phyloP scores from a whole-genome alignment of 228 moss, liverwort and hornwort genomes.

The Sphagnum magellanicum region DNA sequence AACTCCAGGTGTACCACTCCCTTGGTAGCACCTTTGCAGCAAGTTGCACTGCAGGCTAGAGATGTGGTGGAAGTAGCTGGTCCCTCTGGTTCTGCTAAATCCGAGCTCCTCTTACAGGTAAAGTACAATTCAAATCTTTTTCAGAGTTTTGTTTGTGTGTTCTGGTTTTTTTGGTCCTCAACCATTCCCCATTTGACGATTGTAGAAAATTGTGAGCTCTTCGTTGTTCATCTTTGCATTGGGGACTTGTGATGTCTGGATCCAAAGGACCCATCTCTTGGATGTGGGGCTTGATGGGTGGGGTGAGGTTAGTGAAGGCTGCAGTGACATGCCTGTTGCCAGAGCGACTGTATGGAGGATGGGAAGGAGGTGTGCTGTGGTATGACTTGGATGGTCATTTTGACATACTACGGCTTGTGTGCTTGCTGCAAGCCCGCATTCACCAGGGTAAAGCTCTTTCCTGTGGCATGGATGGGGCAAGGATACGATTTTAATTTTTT shows the following conservation, averaged over 20 bases:
- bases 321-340: constrained; percentile 42
- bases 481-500: neutral
- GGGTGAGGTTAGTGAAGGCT: constrained; percentile 26
- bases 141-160: neutral
- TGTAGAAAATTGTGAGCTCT: neutral
- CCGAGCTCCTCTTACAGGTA: constrained; percentile 59
- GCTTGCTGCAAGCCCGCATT: constrained; percentile 39
- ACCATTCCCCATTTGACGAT: neutral
- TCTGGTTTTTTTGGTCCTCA: neutral
- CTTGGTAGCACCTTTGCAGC: constrained; percentile 40
- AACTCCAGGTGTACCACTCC: constrained; percentile 22
- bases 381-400: constrained; percentile 63
- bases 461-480: neutral
- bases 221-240: neutral
- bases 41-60: constrained; percentile 40
- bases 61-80: constrained; percentile 49
- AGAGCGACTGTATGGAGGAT: constrained; percentile 33
- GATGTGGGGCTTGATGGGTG: constrained; percentile 5
- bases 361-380: constrained; percentile 55
- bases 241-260: neutral
- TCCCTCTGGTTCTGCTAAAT: constrained; percentile 52
- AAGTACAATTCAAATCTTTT: neutral
- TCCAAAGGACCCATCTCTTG: too few relatives aligned
- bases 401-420: constrained; percentile 33
- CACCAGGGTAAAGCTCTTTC: constrained; percentile 13